These are phyloP conservation scores for Aquilaria agallochum DNA, from an alignment of 441 rosid species.

Conservation along the genomic window DNA sequence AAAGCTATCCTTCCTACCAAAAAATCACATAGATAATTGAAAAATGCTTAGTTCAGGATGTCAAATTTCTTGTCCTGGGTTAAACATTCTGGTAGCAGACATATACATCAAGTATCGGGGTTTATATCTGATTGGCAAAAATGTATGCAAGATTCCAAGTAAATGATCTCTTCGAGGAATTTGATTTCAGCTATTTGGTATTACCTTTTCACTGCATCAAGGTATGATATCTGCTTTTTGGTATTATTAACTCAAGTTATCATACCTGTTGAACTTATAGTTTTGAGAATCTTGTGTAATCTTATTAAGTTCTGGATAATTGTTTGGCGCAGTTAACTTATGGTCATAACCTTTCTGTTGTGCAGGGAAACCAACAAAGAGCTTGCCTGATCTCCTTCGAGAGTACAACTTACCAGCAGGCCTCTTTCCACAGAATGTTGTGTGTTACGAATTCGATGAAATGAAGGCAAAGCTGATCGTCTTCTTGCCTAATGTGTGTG, in stretches of 20 bases:
- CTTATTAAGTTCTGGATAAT: background rate
- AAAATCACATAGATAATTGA: too few relatives aligned
- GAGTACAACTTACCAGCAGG: slow-evolving; percentile 90
- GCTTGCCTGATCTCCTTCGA: slow-evolving; percentile 75
- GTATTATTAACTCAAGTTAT: background rate
- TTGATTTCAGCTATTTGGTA: too few relatives aligned
- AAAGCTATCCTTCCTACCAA: too few relatives aligned
- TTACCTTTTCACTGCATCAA: too few relatives aligned
- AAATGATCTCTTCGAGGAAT: too few relatives aligned
- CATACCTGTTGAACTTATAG: background rate
- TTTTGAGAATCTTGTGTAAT: background rate
- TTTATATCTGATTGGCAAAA: too few relatives aligned
- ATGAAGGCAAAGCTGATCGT: slow-evolving; percentile 73
- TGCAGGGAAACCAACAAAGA: slow-evolving; percentile 62
- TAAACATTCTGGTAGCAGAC: too few relatives aligned
- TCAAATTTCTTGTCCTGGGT: too few relatives aligned
- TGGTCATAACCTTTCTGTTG: background rate
- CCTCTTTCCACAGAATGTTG: slow-evolving; percentile 77
- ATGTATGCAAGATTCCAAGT: too few relatives aligned
- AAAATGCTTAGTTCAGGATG: too few relatives aligned
- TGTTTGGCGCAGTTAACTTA: background rate
- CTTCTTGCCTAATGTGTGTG: slow-evolving; percentile 66
- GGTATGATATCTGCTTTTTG: too few relatives aligned
- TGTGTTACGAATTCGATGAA: slow-evolving; percentile 88
- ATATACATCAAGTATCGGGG: too few relatives aligned